Percentiles rank a stretch among this genome's conserved stretches.
Evolutionary conservation across 129 eudicot genomes (phyloP).

Genomic region (Silybum marianum): DNA sequence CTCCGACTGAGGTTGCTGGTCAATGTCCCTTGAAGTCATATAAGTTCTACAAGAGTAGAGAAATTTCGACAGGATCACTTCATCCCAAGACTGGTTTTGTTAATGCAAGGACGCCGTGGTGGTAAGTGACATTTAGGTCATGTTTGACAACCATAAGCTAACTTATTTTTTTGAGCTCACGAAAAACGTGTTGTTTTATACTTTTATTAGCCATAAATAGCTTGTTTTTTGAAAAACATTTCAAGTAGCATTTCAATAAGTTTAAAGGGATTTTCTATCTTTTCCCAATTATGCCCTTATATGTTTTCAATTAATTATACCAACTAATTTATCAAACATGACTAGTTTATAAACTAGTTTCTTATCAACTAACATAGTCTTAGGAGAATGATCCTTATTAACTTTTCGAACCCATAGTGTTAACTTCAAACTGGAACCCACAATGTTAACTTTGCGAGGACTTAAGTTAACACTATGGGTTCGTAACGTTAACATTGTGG

Average conservation of each 20-base stretch:
- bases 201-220: no score
- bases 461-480: no score
- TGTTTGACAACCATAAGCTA: background rate
- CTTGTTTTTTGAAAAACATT: background rate
- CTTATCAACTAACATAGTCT: no score
- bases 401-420: no score
- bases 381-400: background rate
- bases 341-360: no score
- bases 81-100: slow-evolving; percentile 35
- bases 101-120: slow-evolving; percentile 62
- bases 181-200: background rate
- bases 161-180: background rate
- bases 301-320: no score
- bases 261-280: background rate
- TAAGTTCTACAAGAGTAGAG: slow-evolving; percentile 44
- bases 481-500: no score
- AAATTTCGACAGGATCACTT: slow-evolving; percentile 38
- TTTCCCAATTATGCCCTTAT: no score
- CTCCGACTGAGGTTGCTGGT: slow-evolving; percentile 46
- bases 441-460: no score
- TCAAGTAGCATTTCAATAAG: background rate
- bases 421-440: no score
- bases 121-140: slow-evolving; percentile 31
- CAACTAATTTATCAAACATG: no score
- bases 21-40: slow-evolving; percentile 58